Percentiles rank a stretch among this genome's conserved stretches.
phyloP scores from a whole-genome alignment of 257 asterid species.

The Forsythia viridissima region DNA sequence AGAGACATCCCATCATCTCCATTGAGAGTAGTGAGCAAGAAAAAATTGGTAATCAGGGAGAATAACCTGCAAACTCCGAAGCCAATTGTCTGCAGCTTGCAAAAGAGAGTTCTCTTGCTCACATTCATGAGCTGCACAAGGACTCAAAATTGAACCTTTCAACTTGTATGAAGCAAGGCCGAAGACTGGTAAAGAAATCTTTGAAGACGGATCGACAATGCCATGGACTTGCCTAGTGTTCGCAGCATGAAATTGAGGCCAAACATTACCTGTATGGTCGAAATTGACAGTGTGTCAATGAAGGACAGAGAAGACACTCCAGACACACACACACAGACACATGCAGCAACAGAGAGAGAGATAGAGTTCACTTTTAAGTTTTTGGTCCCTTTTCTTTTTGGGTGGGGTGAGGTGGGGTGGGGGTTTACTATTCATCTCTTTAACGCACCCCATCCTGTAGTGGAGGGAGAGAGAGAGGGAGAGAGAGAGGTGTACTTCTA shows the following conservation, averaged over 20 bases:
- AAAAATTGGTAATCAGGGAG: constrained; percentile 75
- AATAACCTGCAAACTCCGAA: constrained; percentile 40
- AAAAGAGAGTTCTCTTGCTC: constrained; percentile 62
- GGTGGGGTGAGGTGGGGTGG: no score
- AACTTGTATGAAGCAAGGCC: constrained; percentile 81
- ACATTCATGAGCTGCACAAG: constrained; percentile 55
- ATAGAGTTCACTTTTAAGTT: no score
- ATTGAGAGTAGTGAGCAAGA: constrained; percentile 39
- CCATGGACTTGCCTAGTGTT: constrained; percentile 37
- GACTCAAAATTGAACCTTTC: constrained; percentile 56
- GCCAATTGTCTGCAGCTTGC: constrained; percentile 71
- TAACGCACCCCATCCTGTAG: no score
- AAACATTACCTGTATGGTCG: constrained; percentile 33
- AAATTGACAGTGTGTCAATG: constrained; percentile 2
- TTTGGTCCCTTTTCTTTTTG: no score
- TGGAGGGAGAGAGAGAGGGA: background rate
- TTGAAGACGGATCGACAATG: constrained; percentile 39
- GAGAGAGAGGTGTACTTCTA: constrained; percentile 2
- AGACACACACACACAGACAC: background rate
- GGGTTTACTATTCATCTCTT: no score
- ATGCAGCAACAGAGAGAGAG: background rate
- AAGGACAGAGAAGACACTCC: background rate
- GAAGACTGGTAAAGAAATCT: constrained; percentile 68
- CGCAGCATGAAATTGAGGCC: constrained; percentile 40
- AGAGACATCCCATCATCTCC: constrained; percentile 40